Base-by-base conservation (phyloP, 2,329 filamentous ascomycete species). In the Hypoxylon sp. region DNA sequence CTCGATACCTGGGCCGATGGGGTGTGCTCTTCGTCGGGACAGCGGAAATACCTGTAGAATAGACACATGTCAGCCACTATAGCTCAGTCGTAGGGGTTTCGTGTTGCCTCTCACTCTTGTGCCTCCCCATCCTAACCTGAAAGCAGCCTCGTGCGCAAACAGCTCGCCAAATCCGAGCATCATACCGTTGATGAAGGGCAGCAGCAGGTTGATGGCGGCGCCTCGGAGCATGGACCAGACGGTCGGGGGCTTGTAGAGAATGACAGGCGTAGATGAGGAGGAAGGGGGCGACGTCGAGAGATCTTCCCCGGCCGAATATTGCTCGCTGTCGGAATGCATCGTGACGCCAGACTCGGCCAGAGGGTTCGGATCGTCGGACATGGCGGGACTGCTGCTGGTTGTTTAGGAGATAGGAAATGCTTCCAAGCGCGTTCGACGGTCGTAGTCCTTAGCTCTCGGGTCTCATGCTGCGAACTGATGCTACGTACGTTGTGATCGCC, bases 161-260 rank as follows among this genome's bases (percentile, higher is more conserved):
- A 99, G 78, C 78, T 99, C 95, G 67, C 95, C 95, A 71, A 99
- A 97, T 2, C 95, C 95, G 70, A 99, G 78, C 95, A 99, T 99
- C 81, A 99, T 85, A 42, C 95, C 95, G 77, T 99, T 99, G 71
- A 99, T 86, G 70, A 99, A 99, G 0, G 95, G 95, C 17, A 99
- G 78, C 1, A 99, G 70, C n/a, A 99, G 80, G 74, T 99, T 99
- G 77, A 99, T 99, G 4, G 93, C 92, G 13, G 92, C 91, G 31
- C 95, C 92, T 52, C 94, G 87, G 51, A 97, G 66, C 62, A 99
- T 75, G 8, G 90, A 87, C 91, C 91, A 97, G 40, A 96, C 70
- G 0, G 92, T 96, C 2, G 95, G 93, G 3, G 93, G 92, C 64
- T 87, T 87, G 82, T 98, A 99, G 42, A 98, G 84, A 43, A 96